Conservation (phyloP, 495 filamentous ascomycete species). For the Penicillium soppii region DNA sequence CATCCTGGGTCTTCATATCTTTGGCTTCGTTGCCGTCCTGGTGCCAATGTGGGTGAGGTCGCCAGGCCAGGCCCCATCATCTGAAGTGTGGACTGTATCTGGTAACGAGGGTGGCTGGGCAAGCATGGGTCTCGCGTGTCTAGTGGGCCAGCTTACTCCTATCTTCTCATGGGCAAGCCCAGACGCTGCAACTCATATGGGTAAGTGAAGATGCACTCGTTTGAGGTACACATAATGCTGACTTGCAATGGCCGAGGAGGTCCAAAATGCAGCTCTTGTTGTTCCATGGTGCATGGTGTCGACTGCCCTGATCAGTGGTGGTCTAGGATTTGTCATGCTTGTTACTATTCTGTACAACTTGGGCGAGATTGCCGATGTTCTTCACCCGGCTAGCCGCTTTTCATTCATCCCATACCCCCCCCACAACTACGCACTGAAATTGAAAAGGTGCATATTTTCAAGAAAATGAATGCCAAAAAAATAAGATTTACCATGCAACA, state of each 20-base stretch:
- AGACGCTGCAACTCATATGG: conserved; percentile 41
- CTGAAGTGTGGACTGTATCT: conserved; percentile 47
- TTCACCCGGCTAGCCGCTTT: conserved; percentile 34
- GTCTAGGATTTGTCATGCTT: conserved; percentile 41
- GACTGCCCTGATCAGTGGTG: conserved; percentile 42
- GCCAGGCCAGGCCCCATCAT: too few species aligned
- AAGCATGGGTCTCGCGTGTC: conserved; percentile 39
- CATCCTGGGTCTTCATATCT: too few species aligned
- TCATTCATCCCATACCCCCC: conserved; percentile 37
- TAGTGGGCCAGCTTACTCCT: conserved; percentile 40
- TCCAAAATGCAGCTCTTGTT: conserved; percentile 42
- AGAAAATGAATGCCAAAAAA: too few species aligned
- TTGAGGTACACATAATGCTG: neutral
- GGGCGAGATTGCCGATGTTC: conserved; percentile 33
- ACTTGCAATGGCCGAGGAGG: conserved; percentile 40
- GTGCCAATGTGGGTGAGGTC: too few species aligned
- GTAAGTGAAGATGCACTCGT: conserved; percentile 21
- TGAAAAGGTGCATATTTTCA: too few species aligned
- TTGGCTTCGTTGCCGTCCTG: too few species aligned
- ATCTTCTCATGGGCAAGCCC: conserved; percentile 43
- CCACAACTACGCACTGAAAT: too few species aligned
- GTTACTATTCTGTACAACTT: conserved; percentile 48
- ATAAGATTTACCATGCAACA: too few species aligned
- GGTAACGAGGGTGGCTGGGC: conserved; percentile 47
- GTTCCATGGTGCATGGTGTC: conserved; percentile 49